phyloP scores from a whole-genome alignment of 768 basidiomycete genomes.

The Suillus brevipes region DNA sequence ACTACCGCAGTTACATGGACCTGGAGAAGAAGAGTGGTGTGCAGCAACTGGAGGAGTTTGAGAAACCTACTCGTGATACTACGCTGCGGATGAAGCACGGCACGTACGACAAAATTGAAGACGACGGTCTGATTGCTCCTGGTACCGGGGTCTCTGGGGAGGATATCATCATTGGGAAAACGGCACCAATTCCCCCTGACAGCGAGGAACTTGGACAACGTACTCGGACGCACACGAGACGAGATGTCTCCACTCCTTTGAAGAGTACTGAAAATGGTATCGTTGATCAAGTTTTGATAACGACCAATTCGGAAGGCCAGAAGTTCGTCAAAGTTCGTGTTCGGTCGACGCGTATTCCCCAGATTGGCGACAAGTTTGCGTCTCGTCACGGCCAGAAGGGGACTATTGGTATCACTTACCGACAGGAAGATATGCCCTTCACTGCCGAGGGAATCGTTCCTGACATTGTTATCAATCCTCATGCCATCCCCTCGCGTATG shows the following conservation, averaged over 20 bases:
- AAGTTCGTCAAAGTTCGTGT: constrained; percentile 99
- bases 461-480: constrained; percentile 97
- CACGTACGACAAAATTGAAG: constrained; percentile 97
- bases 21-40: constrained; percentile 96
- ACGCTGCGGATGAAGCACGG: constrained; percentile 98
- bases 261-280: constrained; percentile 98
- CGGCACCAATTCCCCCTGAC: constrained; percentile 94
- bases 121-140: constrained; percentile 93
- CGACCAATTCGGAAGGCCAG: constrained; percentile 93
- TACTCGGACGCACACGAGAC: constrained; percentile 87
- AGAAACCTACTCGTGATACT: constrained; percentile 90
- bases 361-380: constrained; percentile 99
- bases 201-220: constrained; percentile 97
- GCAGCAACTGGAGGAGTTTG: constrained; percentile 91
- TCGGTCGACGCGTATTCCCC: constrained; percentile 92
- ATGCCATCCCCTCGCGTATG: constrained; percentile 99
- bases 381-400: constrained; percentile 99
- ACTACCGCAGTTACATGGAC: constrained; percentile 98
- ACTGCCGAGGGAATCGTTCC: constrained; percentile 96
- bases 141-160: constrained; percentile 94
- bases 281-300: constrained; percentile 95
- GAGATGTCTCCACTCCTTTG: constrained; percentile 96
- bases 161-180: constrained; percentile 99
- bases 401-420: constrained; percentile 98
- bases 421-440: constrained; percentile 99